These are phyloP conservation scores for Speleostelium caveatum DNA, from an alignment of 78 protist genomes.

Conservation along the genomic window DNA sequence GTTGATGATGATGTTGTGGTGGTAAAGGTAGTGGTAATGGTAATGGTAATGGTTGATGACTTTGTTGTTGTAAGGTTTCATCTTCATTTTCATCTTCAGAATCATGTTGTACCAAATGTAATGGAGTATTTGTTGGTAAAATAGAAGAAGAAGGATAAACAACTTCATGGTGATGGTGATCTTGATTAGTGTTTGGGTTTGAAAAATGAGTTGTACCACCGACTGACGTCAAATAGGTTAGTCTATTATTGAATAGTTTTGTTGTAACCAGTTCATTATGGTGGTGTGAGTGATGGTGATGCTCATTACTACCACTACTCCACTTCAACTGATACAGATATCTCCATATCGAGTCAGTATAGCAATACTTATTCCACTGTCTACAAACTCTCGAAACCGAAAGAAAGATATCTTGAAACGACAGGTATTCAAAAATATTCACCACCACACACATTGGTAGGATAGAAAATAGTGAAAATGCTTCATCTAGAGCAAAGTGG, in stretches of 20 bases:
- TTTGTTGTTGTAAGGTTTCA: no score
- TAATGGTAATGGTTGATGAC: no score
- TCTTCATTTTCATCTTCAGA: not conserved
- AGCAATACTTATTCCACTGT: conserved; percentile 38
- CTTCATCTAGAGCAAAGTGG: not conserved
- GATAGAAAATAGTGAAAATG: conserved; percentile 26
- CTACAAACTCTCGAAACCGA: conserved; percentile 27
- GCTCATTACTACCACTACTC: conserved; percentile 30
- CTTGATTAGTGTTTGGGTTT: no score
- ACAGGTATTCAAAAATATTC: conserved; percentile 26
- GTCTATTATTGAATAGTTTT: not conserved
- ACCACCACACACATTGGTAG: conserved; percentile 43
- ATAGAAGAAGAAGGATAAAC: conserved; percentile 13
- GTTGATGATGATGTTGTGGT: no score
- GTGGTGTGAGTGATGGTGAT: conserved; percentile 11
- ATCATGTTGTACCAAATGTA: not conserved
- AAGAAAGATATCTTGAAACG: conserved; percentile 30
- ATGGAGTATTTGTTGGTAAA: conserved; percentile 1
- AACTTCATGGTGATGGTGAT: not conserved
- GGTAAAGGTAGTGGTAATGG: no score
- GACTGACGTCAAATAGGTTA: no score
- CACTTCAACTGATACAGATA: conserved; percentile 23
- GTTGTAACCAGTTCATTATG: not conserved
- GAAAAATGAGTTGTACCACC: no score
- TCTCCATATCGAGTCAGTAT: conserved; percentile 49